Evolutionary conservation across 2,329 filamentous ascomycete species (phyloP), one percentile per base, ranked within the genome.

Genomic region (Aspergillus uvarum): DNA sequence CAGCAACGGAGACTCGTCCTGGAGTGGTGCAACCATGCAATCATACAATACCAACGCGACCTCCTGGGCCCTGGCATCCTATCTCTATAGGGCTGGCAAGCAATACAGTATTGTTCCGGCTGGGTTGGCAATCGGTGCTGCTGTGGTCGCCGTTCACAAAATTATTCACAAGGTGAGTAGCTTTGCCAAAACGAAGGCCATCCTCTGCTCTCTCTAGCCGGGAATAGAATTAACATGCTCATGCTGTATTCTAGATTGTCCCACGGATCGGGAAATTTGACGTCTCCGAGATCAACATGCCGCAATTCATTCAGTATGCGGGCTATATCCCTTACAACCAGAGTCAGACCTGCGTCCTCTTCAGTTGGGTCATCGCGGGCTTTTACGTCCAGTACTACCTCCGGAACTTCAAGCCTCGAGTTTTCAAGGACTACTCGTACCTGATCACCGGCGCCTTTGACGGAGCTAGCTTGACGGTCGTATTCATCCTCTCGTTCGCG

Each of bases 1-100:
- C 47, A 72, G 74, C 5, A 73, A 82, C 53, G 83, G 83, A 21
- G 80, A 81, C 65, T 72, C 72, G 16, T 76, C 80, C 5, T 85
- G 83, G 83, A 83, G 81, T 51, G 83, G 83, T 16, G 80, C 82
- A 0, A 78, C 72, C 0, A 72, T 85, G 19, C 83, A 85, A 64
- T 65, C 67, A 5, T 69, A 71, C 58, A 77, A 77, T 59, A 70
- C 72, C 2, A 71, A 75, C 49, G 75, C 75, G 10, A 67, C 70
- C 12, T 70, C 73, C 2, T 77, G 74, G 74, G 83, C 84, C 0
- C 68, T 87, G 3, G 82, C 84, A 6, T 74, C 78, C 6, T 80
- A 86, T 24, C 74, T 87, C 0, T 87, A 85, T 74, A 79, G 76
- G 55, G 53, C 70, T 0, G 79, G 79, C 2, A 71, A 68, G 0